Percentiles rank a stretch among this genome's conserved stretches.
Conservation (phyloP, 179 eudicot genomes). For the Beta corolliflora region DNA sequence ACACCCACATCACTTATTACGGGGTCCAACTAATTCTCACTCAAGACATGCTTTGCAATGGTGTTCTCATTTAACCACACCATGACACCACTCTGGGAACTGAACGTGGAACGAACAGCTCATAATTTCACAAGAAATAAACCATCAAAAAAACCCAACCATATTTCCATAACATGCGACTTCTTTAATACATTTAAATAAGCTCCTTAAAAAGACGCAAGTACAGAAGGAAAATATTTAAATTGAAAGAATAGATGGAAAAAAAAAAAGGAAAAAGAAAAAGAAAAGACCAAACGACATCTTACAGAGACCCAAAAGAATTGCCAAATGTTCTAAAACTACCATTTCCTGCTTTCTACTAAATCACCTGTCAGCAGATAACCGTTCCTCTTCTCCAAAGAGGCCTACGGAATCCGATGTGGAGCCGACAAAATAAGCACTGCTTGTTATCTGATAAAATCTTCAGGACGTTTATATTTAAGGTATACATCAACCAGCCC, state of each 20-base stretch:
- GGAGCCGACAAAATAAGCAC: slow-evolving; percentile 30
- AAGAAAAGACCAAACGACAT: slow-evolving; percentile 8
- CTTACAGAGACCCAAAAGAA: slow-evolving; percentile 23
- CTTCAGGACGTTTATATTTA: slow-evolving; percentile 23
- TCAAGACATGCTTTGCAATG: not conserved
- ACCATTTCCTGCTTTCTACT: slow-evolving; percentile 32
- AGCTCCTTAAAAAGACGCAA: slow-evolving; percentile 4
- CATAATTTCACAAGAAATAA: not conserved
- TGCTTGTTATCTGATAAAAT: slow-evolving; percentile 33
- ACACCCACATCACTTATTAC: no score
- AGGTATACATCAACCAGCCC: slow-evolving; percentile 30
- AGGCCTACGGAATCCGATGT: slow-evolving; percentile 28
- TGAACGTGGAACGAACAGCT: not conserved
- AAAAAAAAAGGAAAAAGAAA: not conserved
- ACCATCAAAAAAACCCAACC: not conserved
- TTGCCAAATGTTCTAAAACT: slow-evolving; percentile 18
- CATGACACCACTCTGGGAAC: not conserved
- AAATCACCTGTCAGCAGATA: slow-evolving; percentile 36
- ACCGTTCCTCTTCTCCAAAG: slow-evolving; percentile 21
- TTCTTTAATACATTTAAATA: slow-evolving; percentile 15
- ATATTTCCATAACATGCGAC: slow-evolving; percentile 8
- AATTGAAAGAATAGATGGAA: slow-evolving; percentile 18
- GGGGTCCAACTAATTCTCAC: no score
- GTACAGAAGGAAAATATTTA: slow-evolving; percentile 10
- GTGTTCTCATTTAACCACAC: not conserved